Evolutionary conservation across 192 early-diverging fungal genomes (phyloP).

Genomic region (Backusella tuberculispora): DNA sequence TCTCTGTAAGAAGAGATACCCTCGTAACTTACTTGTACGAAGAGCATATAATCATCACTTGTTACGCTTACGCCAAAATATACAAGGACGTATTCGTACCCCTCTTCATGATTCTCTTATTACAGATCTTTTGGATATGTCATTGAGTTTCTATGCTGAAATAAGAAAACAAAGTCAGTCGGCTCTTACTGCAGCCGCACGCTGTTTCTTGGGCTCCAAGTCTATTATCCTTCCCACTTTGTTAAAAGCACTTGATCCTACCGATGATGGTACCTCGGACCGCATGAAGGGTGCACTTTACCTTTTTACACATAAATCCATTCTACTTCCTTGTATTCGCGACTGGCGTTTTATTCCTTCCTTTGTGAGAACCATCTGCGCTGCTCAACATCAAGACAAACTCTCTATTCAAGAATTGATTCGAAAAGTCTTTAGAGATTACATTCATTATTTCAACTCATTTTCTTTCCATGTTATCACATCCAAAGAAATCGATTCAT

Average conservation of each 20-base stretch:
- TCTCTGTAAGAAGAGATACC: slow-evolving; percentile 54
- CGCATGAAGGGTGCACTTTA: slow-evolving; percentile 75
- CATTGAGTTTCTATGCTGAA: slow-evolving; percentile 57
- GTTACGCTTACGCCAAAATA: slow-evolving; percentile 60
- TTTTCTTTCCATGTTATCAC: slow-evolving; percentile 50
- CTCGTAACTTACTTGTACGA: slow-evolving; percentile 51
- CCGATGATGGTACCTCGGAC: slow-evolving; percentile 41
- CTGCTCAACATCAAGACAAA: slow-evolving; percentile 72
- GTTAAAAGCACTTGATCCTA: slow-evolving; percentile 49
- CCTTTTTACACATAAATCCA: slow-evolving; percentile 54
- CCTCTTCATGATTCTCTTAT: slow-evolving; percentile 57
- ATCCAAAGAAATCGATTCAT: slow-evolving; percentile 31
- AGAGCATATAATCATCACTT: slow-evolving; percentile 58
- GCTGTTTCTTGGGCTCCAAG: slow-evolving; percentile 56
- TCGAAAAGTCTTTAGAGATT: slow-evolving; percentile 64
- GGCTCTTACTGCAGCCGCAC: slow-evolving; percentile 49
- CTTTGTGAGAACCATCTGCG: slow-evolving; percentile 59
- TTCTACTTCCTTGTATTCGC: slow-evolving; percentile 55
- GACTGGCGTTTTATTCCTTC: slow-evolving; percentile 60
- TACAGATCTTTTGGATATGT: slow-evolving; percentile 58
- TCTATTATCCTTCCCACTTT: slow-evolving; percentile 51
- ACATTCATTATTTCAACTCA: slow-evolving; percentile 54
- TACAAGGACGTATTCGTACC: slow-evolving; percentile 47
- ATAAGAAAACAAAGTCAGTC: slow-evolving; percentile 61
- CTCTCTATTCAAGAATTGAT: slow-evolving; percentile 68